Evolutionary conservation across 164 flowering plant species (phyloP).

Genomic region (Berberis thunbergii): DNA sequence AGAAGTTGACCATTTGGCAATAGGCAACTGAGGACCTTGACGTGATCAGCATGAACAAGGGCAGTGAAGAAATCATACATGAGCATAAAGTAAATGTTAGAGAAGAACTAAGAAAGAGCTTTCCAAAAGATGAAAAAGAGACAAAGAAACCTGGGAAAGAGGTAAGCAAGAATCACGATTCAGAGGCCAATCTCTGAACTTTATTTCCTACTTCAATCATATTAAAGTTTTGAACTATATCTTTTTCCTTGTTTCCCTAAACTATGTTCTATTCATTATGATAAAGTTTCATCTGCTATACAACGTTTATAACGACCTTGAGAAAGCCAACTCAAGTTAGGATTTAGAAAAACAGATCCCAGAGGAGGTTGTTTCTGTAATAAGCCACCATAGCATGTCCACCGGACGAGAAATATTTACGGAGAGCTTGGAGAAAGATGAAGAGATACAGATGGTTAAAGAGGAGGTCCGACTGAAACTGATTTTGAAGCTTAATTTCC

Average conservation of each 20-base stretch:
- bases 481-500: background rate
- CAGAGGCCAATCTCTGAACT: background rate
- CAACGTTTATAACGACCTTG: constrained; percentile 2
- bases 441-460: background rate
- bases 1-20: background rate
- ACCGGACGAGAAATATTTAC: background rate
- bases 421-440: background rate
- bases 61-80: background rate
- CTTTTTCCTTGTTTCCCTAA: background rate
- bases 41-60: background rate
- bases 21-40: constrained; percentile 4
- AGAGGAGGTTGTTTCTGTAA: background rate
- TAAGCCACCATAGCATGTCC: too few relatives aligned
- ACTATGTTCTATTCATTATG: background rate
- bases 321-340: background rate
- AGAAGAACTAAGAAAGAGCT: background rate
- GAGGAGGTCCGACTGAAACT: constrained; percentile 1
- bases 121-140: constrained; percentile 5
- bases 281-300: constrained; percentile 1
- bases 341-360: background rate
- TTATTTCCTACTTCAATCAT: background rate
- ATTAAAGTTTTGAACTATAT: background rate
- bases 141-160: background rate
- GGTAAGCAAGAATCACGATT: background rate
- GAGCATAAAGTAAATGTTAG: background rate